Percentiles rank a stretch among this genome's conserved stretches.
phyloP scores from a whole-genome alignment of 805 yeast species.

The Metschnikowia borealis region DNA sequence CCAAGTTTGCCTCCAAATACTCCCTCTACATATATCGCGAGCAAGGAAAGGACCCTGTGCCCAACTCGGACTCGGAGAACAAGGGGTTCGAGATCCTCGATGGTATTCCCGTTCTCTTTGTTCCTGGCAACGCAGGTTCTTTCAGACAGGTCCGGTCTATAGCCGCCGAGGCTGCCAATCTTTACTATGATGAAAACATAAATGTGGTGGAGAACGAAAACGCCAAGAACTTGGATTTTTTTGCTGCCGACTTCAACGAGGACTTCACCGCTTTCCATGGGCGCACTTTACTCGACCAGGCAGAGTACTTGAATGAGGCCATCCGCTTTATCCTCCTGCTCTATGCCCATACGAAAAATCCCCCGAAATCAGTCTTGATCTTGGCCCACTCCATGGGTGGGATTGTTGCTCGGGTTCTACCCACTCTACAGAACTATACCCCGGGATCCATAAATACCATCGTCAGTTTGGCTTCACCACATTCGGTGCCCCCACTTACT shows the following conservation, averaged over 20 bases:
- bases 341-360: conserved; percentile 42
- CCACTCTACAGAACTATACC: conserved; percentile 71
- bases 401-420: conserved; percentile 80
- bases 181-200: conserved; percentile 38
- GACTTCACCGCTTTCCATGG: conserved; percentile 97
- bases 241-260: conserved; percentile 90
- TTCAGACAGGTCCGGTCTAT: conserved; percentile 84
- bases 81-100: conserved; percentile 31
- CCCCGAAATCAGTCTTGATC: conserved; percentile 70
- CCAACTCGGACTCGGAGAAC: conserved; percentile 41
- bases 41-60: conserved; percentile 60
- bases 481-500: conserved; percentile 86
- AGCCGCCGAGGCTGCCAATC: conserved; percentile 74
- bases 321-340: conserved; percentile 67
- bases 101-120: conserved; percentile 87
- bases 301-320: conserved; percentile 89
- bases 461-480: conserved; percentile 86
- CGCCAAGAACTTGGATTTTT: conserved; percentile 66
- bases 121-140: conserved; percentile 98
- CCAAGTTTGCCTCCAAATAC: conserved; percentile 74
- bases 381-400: conserved; percentile 98
- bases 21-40: conserved; percentile 85
- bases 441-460: conserved; percentile 76
- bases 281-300: conserved; percentile 86
- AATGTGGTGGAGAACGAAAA: conserved; percentile 25